Base-by-base conservation (phyloP, 176 grass and related monocot species). In the Paspalum vaginatum region DNA sequence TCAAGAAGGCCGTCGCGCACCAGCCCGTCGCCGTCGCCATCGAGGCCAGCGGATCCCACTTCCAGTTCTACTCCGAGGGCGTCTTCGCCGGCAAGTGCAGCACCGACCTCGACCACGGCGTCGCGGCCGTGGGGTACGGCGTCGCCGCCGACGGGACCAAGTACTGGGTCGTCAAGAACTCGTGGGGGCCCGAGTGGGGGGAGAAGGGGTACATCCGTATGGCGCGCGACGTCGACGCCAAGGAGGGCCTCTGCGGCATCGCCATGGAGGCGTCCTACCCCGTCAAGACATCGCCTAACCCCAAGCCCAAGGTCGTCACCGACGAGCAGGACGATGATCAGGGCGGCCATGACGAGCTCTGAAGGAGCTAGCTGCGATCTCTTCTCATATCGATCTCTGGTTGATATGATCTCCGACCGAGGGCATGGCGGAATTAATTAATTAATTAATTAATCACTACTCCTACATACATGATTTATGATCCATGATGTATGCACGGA, bases 81-180 rank as follows among this genome's bases (percentile, higher is more conserved):
- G 85, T 93, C 17, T 85, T 93, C 69, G 2, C 61, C 0, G 91
- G 91, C 0, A 10, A 2, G n/a, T 93, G 91, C 50, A 87, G 87
- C 0, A 88, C 74, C 20, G 74, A 61, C 20, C 74, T 93, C 3
- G 85, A 93, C 61, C 91, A 93, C 18, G 88, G 87, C 58, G 91
- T 93, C 18, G 16, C 81, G 14, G 78, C 66, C 0, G 87, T 93
- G 6, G 88, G 91, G 17, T 93, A 90, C 14, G 88, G 88, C 0
- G 24, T 53, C 7, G 60, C 81, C 10, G 42, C 51, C 5, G 85
- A 87, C 38, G 87, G 85, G 8, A 90, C 77, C 46, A 87, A 87
- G 87, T 93, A 93, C 74, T 90, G 91, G 87, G 50, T 93, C 20
- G 77, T 93, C 1, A 93, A 87, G 87, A 93, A 93, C 78, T 93